phyloP scores from a whole-genome alignment of 768 basidiomycete species.

The Crassisporium funariophilum region DNA sequence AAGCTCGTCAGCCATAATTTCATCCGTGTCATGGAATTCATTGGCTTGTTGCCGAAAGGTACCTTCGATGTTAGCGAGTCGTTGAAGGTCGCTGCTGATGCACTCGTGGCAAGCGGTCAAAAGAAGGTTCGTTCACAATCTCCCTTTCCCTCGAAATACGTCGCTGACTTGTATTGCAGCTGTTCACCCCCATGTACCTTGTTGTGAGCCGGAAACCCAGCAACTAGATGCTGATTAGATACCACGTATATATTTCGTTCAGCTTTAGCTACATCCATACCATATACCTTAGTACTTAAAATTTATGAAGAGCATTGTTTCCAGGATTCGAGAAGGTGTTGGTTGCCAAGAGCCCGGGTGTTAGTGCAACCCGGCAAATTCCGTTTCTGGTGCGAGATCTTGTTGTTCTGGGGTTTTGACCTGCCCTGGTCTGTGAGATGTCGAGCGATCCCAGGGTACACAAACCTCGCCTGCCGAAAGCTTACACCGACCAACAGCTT shows the following conservation, averaged over 20 bases:
- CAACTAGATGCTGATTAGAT: constrained; percentile 33
- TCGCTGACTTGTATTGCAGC: constrained; percentile 40
- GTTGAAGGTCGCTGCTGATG: constrained; percentile 77
- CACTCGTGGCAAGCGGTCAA: constrained; percentile 83
- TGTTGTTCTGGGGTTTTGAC: constrained; percentile 23
- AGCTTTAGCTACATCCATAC: constrained; percentile 10
- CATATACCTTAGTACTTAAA: constrained; percentile 20
- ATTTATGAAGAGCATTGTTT: background rate
- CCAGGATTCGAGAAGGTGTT: constrained; percentile 20
- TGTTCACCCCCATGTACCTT: constrained; percentile 89
- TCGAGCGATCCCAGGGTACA: constrained; percentile 64
- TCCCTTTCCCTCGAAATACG: constrained; percentile 7
- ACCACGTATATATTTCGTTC: constrained; percentile 4
- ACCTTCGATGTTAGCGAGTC: constrained; percentile 90
- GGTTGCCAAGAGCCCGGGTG: constrained; percentile 8
- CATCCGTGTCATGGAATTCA: constrained; percentile 73
- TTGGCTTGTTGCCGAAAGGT: constrained; percentile 87
- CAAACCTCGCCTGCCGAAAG: constrained; percentile 66
- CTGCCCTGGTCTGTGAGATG: constrained; percentile 33
- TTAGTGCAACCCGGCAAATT: constrained; percentile 35
- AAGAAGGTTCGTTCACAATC: constrained; percentile 59
- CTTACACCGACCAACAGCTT: constrained; percentile 66
- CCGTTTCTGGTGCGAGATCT: constrained; percentile 21
- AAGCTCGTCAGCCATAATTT: constrained; percentile 81
- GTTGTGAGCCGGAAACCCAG: constrained; percentile 61